Evolutionary conservation across 2,329 filamentous ascomycete genomes (phyloP).

Genomic region (Arthrobotrys iridis): DNA sequence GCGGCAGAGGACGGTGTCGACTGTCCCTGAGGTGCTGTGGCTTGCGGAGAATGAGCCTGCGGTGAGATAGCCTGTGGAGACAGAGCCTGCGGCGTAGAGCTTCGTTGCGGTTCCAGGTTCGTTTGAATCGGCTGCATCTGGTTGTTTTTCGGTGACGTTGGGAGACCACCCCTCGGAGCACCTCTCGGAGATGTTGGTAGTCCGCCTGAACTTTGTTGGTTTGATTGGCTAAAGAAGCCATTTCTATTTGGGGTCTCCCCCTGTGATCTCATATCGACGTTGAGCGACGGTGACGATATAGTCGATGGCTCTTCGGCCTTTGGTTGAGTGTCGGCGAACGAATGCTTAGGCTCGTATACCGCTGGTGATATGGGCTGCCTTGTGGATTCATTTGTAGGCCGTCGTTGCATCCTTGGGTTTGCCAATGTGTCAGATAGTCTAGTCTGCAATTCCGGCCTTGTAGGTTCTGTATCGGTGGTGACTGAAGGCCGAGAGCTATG

Average conservation of each 20-base stretch:
- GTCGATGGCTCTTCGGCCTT: neutral
- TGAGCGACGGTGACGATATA: neutral
- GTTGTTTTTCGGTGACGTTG: conserved; percentile 25
- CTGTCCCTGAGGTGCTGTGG: neutral
- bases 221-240: conserved; percentile 6
- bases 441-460: conserved; percentile 19
- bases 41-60: conserved; percentile 17
- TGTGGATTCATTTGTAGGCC: conserved; percentile 45
- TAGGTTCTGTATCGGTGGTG: conserved; percentile 27
- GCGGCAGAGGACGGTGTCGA: neutral
- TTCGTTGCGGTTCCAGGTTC: conserved; percentile 42
- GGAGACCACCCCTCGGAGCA: conserved; percentile 7
- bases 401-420: conserved; percentile 33
- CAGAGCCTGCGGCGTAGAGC: conserved; percentile 38
- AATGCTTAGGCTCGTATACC: conserved; percentile 11
- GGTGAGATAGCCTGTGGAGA: conserved; percentile 1
- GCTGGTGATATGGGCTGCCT: conserved; percentile 19
- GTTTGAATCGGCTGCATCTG: conserved; percentile 40
- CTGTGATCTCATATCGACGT: neutral
- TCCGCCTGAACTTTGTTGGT: conserved; percentile 18
- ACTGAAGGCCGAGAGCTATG: conserved; percentile 32
- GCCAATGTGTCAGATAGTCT: conserved; percentile 14
- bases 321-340: neutral
- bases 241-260: neutral
- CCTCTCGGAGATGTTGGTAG: conserved; percentile 35